phyloP scores from a whole-genome alignment of 2,329 filamentous ascomycete species.

The Claviceps quebecensis region DNA sequence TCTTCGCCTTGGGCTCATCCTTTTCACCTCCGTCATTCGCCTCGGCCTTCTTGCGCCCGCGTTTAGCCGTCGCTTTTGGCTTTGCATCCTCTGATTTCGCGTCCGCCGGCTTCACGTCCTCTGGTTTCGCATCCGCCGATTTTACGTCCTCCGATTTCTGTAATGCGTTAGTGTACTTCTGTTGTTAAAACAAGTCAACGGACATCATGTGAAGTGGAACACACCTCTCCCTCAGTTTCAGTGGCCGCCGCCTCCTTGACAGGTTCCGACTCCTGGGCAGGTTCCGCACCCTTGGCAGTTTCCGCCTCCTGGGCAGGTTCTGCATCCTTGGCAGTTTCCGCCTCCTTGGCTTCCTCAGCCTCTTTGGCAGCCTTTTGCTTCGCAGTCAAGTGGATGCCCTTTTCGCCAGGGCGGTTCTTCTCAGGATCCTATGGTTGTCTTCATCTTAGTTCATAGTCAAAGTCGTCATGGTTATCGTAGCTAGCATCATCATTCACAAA shows the following conservation, averaged over 20 bases:
- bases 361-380: constrained; percentile 23
- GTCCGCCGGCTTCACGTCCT: constrained; percentile 6
- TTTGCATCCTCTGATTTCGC: constrained; percentile 8
- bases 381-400: constrained; percentile 42
- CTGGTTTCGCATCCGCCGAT: constrained; percentile 11
- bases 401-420: constrained; percentile 54
- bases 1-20: constrained; percentile 22
- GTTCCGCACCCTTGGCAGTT: too few species aligned
- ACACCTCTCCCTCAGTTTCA: constrained; percentile 12
- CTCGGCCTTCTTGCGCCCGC: constrained; percentile 21
- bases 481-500: not conserved
- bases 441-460: not conserved
- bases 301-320: too few species aligned
- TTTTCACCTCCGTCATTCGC: constrained; percentile 18
- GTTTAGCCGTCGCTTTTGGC: constrained; percentile 21
- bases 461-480: not conserved
- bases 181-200: not conserved
- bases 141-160: not conserved
- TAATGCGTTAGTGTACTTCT: not conserved
- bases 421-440: constrained; percentile 49
- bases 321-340: too few species aligned
- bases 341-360: not conserved
- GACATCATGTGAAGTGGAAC: not conserved
- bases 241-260: constrained; percentile 12
- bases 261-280: too few species aligned